phyloP scores from a whole-genome alignment of 495 filamentous ascomycete genomes.

The Friedmanniomyces simplex region DNA sequence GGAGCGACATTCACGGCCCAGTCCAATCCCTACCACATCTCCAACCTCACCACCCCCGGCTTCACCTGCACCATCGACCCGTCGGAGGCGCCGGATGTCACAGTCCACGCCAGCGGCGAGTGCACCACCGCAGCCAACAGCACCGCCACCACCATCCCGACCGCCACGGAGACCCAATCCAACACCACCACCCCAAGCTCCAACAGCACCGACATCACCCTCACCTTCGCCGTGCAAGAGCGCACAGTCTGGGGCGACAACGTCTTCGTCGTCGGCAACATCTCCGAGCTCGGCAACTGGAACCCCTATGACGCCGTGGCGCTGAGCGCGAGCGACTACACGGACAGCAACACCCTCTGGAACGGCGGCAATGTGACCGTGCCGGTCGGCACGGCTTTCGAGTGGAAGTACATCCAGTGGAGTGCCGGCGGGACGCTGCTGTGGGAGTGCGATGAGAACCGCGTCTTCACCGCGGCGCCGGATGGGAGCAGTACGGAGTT shows the following conservation, averaged over 20 bases:
- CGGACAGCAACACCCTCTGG: slow-evolving; percentile 47
- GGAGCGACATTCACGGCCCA: neutral
- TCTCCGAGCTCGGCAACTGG: slow-evolving; percentile 47
- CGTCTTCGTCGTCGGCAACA: slow-evolving; percentile 49
- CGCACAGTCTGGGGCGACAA: slow-evolving; percentile 48
- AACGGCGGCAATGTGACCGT: slow-evolving; percentile 18
- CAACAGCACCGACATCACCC: slow-evolving; percentile 32
- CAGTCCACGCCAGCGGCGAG: neutral
- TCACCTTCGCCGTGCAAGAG: slow-evolving; percentile 50
- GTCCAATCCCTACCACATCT: neutral
- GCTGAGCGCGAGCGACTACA: slow-evolving; percentile 44
- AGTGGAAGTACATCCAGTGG: slow-evolving; percentile 60
- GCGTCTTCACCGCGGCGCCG: slow-evolving; percentile 41
- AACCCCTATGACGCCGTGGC: slow-evolving; percentile 38
- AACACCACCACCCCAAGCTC: neutral
- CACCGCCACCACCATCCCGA: neutral
- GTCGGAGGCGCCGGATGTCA: neutral
- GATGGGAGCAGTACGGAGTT: neutral
- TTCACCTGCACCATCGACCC: neutral
- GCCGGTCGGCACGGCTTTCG: slow-evolving; percentile 40
- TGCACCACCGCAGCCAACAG: neutral
- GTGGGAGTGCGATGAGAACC: slow-evolving; percentile 58
- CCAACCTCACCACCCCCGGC: neutral
- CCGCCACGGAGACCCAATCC: neutral
- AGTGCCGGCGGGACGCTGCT: slow-evolving; percentile 40